Base-by-base conservation (phyloP, 2,329 filamentous ascomycete genomes). In the Ascochyta viciae-villosae region DNA sequence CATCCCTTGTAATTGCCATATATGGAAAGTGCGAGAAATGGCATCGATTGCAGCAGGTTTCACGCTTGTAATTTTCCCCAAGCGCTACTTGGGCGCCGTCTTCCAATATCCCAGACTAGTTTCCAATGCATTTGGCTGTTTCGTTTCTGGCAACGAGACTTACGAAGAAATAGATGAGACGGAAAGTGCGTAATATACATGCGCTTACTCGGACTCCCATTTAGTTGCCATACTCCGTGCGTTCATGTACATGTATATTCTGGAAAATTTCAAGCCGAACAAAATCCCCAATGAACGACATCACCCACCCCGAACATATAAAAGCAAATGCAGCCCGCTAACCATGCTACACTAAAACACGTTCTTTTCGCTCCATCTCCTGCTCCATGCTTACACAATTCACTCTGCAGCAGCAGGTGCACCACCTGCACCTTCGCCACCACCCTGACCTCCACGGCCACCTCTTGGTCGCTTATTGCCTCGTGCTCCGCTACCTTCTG, bases 391-490 rank as follows among this genome's bases (percentile, higher is more conserved):
- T 16, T 23, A 10, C 13, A n/a, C n/a, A 3, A 16, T 15, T 50
- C n/a, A 55, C 37, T 55, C 52, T 26, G 52, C 40, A 24, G 56
- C 56, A n/a, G 51, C 60, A 37, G 49, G 48, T 35, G 54, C 39
- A 29, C 50, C 44, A 12, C 49, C 53, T 26, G 55, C 57, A 34
- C 58, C 57, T 27, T 49, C 60, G 15, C 58, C 63, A n/a, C 60
- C 60, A 15, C 64, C 66, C 19, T 62, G 49, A 22, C 68, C 64
- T 37, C 69, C 70, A 41, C 66, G 31, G 55, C 69, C 71, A 12
- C 73, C 71, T 15, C 73, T 58, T 3, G 67, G 46, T 16, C 71
- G 57, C 63, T 76, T 76, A 3, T 66, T 71, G 13, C 68, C 71
- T 7, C 68, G 58, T 27, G 67, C 58, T 13, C 64, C 67, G 12